Evolutionary conservation across 768 basidiomycete species (phyloP).

Genomic region (Ephemerocybe angulata): DNA sequence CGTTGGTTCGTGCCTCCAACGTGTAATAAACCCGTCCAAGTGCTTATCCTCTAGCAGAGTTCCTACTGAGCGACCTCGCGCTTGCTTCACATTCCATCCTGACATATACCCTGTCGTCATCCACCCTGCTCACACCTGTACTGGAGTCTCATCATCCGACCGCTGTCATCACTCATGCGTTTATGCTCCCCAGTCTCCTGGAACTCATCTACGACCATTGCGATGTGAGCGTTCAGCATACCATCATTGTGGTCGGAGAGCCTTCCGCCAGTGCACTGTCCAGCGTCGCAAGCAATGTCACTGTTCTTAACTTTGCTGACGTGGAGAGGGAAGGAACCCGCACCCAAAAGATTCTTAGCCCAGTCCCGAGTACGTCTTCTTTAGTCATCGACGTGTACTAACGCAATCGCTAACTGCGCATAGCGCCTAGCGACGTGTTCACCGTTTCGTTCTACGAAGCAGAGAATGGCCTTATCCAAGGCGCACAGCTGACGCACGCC

Average conservation of each 20-base stretch:
- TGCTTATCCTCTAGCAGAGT: conserved; percentile 50
- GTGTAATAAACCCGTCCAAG: neutral
- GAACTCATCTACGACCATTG: conserved; percentile 66
- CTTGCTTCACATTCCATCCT: conserved; percentile 66
- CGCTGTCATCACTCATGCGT: conserved; percentile 69
- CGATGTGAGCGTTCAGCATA: conserved; percentile 44
- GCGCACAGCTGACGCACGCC: conserved; percentile 71
- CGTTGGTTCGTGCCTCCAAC: conserved; percentile 47
- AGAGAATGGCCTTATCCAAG: conserved; percentile 50
- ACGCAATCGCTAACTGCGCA: conserved; percentile 7
- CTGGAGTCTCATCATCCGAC: conserved; percentile 63
- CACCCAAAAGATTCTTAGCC: conserved; percentile 41
- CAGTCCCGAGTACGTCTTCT: conserved; percentile 48
- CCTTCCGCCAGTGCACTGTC: conserved; percentile 42
- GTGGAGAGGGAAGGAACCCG: conserved; percentile 64
- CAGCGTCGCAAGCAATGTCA: conserved; percentile 48
- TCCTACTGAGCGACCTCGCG: conserved; percentile 75
- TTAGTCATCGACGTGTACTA: neutral
- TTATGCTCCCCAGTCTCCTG: conserved; percentile 63
- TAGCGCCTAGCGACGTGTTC: conserved; percentile 62
- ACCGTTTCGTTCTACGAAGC: conserved; percentile 64
- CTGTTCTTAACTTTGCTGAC: conserved; percentile 64
- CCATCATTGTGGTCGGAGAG: conserved; percentile 73
- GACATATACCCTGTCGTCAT: conserved; percentile 61
- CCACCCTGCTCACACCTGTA: conserved; percentile 58